phyloP scores from a whole-genome alignment of 2,329 filamentous ascomycete species.

The Rutstroemia sp. region DNA sequence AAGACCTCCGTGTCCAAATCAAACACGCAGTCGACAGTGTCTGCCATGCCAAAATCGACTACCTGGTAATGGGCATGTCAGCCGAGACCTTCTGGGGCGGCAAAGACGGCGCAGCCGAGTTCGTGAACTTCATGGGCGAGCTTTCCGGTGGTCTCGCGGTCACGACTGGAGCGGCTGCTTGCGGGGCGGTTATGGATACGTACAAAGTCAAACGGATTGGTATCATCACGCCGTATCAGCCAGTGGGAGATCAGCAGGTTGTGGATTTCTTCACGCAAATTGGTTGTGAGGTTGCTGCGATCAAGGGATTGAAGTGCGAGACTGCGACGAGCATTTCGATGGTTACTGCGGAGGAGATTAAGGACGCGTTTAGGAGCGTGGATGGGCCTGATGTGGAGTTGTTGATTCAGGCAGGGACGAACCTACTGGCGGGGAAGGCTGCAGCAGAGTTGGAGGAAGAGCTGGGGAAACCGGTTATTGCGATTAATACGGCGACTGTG shows the following conservation, averaged over 20 bases:
- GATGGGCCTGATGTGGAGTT: conserved; percentile 24
- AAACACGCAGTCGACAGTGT: conserved; percentile 25
- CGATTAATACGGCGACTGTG: conserved; percentile 30
- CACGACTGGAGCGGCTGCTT: conserved; percentile 29
- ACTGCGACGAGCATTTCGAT: conserved; percentile 25
- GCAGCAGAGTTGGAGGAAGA: conserved; percentile 27
- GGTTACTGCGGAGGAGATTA: conserved; percentile 28
- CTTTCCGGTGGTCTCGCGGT: conserved; percentile 25
- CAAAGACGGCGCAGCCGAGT: conserved; percentile 25
- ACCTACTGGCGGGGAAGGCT: conserved; percentile 24
- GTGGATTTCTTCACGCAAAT: conserved; percentile 28
- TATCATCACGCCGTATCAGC: conserved; percentile 29
- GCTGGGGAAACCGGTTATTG: conserved; percentile 26
- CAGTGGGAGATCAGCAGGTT: conserved; percentile 28
- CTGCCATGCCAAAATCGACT: conserved; percentile 26
- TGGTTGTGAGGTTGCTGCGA: conserved; percentile 25
- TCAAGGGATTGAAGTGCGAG: conserved; percentile 27
- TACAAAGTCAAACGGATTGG: conserved; percentile 27
- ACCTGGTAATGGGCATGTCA: conserved; percentile 30
- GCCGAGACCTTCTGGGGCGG: conserved; percentile 31
- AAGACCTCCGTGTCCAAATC: conserved; percentile 26
- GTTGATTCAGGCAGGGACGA: conserved; percentile 30
- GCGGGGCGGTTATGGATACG: conserved; percentile 25
- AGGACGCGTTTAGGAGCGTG: conserved; percentile 23
- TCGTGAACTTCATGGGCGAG: conserved; percentile 27